Conservation (phyloP, 192 early-diverging fungal species). For the Linnemannia schmuckeri region DNA sequence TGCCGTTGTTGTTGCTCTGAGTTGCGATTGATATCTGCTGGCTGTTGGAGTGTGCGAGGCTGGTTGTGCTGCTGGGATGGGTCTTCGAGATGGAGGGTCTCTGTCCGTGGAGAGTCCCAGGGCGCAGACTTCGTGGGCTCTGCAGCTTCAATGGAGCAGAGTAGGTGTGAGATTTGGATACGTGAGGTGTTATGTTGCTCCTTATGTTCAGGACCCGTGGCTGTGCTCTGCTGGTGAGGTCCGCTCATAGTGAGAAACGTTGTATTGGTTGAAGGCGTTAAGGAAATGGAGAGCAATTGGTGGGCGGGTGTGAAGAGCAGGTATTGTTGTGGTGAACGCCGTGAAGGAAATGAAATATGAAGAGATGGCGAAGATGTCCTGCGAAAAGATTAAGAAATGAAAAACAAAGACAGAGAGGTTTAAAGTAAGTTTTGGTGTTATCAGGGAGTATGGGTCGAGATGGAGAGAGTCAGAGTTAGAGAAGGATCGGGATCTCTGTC, state of each 20-base stretch:
- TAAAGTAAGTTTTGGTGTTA: neutral
- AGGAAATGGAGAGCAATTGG: neutral
- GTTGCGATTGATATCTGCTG: neutral
- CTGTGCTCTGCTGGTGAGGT: slow-evolving; percentile 17
- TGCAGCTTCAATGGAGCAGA: slow-evolving; percentile 33
- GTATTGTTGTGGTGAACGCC: neutral
- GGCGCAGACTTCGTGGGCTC: slow-evolving; percentile 13
- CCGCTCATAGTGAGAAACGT: slow-evolving; percentile 9
- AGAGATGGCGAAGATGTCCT: neutral
- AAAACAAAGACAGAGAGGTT: neutral
- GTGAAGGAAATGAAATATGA: neutral
- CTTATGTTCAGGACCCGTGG: slow-evolving; percentile 15
- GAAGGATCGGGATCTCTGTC: neutral
- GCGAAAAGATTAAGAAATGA: neutral
- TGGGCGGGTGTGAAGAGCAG: neutral
- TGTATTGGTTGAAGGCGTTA: neutral
- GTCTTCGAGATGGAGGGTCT: slow-evolving; percentile 24
- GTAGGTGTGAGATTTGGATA: slow-evolving; percentile 29
- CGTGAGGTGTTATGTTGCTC: slow-evolving; percentile 17
- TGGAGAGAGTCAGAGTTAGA: neutral
- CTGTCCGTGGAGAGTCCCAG: slow-evolving; percentile 17
- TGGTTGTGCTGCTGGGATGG: slow-evolving; percentile 9
- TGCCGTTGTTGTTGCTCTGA: neutral
- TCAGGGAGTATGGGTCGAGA: neutral
- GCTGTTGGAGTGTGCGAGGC: neutral